Percentiles rank a stretch among this genome's conserved stretches.
These are phyloP conservation scores for Exophiala xenobiotica DNA, from an alignment of 2,329 filamentous ascomycete species.

Conservation along the genomic window DNA sequence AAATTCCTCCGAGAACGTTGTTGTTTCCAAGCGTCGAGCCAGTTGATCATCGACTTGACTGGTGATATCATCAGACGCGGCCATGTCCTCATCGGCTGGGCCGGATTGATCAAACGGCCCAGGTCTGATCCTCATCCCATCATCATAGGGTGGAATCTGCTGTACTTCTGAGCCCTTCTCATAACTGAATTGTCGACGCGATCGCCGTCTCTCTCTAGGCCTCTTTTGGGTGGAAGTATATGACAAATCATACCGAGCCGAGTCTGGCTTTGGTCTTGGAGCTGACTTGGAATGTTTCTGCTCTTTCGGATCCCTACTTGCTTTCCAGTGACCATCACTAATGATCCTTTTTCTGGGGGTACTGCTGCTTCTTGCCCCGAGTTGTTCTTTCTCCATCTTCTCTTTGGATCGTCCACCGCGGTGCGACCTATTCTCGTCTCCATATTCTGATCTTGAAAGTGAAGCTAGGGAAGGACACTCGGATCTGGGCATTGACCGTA, in stretches of 20 bases:
- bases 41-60: conserved; percentile 13
- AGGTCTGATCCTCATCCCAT: conserved; percentile 15
- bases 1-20: conserved; percentile 6
- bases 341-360: conserved; percentile 88
- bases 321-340: conserved; percentile 83
- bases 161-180: not conserved
- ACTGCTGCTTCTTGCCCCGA: conserved; percentile 46
- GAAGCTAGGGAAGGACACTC: conserved; percentile 18
- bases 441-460: conserved; percentile 15
- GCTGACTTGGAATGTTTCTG: conserved; percentile 4
- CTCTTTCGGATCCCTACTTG: conserved; percentile 36
- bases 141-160: conserved; percentile 4
- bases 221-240: conserved; percentile 28
- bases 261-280: conserved; percentile 23
- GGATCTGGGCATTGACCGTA: conserved; percentile 25
- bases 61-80: conserved; percentile 4
- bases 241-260: conserved; percentile 24
- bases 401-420: conserved; percentile 18
- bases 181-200: conserved; percentile 4
- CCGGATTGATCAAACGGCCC: not conserved
- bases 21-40: conserved; percentile 7
- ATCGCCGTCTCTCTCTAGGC: conserved; percentile 25
- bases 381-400: conserved; percentile 24
- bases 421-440: conserved; percentile 13
- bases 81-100: not conserved